Percentiles rank a stretch among this genome's conserved stretches.
Evolutionary conservation across 768 basidiomycete genomes (phyloP).

Genomic region (Boletus barrowsii): DNA sequence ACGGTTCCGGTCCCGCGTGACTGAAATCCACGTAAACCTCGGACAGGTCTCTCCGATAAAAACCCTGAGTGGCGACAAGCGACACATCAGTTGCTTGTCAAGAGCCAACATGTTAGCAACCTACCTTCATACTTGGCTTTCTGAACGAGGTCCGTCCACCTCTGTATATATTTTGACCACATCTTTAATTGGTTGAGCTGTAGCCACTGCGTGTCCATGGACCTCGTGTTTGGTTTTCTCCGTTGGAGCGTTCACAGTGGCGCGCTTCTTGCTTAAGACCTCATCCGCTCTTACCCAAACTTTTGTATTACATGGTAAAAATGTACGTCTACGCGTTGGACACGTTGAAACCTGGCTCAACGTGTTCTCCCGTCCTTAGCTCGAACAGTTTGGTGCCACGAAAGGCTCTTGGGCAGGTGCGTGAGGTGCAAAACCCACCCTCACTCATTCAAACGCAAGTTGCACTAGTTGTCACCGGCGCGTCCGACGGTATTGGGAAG

Average conservation of each 20-base stretch:
- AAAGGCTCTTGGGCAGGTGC: constrained; percentile 85
- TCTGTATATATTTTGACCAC: constrained; percentile 2
- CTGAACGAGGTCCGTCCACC: too few relatives aligned
- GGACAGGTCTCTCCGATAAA: too few relatives aligned
- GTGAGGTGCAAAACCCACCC: background rate
- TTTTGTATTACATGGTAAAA: constrained; percentile 67
- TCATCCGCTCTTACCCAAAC: constrained; percentile 66
- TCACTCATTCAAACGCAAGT: background rate
- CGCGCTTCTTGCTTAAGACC: constrained; percentile 55
- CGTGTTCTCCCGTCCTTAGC: constrained; percentile 37
- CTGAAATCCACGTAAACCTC: too few relatives aligned
- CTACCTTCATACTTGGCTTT: constrained; percentile 14
- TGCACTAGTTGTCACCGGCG: constrained; percentile 77
- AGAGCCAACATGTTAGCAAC: constrained; percentile 2
- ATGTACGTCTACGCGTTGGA: constrained; percentile 35
- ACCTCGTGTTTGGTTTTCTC: constrained; percentile 34
- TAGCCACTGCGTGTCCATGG: constrained; percentile 34
- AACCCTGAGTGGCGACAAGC: too few relatives aligned
- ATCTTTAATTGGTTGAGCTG: background rate
- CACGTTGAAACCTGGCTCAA: background rate
- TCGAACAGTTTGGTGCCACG: constrained; percentile 76
- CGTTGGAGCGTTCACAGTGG: constrained; percentile 55
- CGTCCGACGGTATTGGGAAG: constrained; percentile 93
- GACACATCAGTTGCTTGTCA: too few relatives aligned
- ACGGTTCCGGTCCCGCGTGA: too few relatives aligned